Evolutionary conservation across 1,139 yeast genomes (phyloP), one percentile per base, ranked within the genome.

Genomic region (Debaryomycetaceae sp.): DNA sequence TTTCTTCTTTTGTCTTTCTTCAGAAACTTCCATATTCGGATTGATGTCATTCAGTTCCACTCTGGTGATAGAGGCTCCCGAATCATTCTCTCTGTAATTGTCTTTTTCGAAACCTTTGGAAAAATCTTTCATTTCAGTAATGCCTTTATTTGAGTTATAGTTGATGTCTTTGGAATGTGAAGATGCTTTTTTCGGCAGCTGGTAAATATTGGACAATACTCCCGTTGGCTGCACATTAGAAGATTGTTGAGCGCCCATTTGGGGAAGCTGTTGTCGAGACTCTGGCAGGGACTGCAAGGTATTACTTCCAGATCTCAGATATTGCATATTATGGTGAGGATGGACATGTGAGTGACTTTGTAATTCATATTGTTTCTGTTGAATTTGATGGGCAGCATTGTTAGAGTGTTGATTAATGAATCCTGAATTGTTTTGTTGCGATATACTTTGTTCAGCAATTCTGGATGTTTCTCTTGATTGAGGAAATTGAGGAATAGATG

Each of bases 1-100:
- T 46, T 64, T 67, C 49, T 67, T 65, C 52, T 68, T 70, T 22
- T 22, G 26, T 22, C 11, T 22, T n/a, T n/a, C n/a, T n/a, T n/a
- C n/a, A 11, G 26, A 11, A 22, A 22, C 26, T 22, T 8, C 11
- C 7, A 8, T 22, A 3, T 22, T 22, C 7, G 26, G 11, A 3
- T 11, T 11, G 11, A 11, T 11, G 7, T 11, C 26, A 8, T 8
- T 22, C 11, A 8, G 11, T 11, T 22, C 26, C 26, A 8, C 26
- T 22, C 26, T 22, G 2, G 26, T 8, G 7, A 22, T 8, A 8
- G 26, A 22, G 11, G 26, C 7, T 3, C 26, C 4, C 4, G 26
- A 22, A 22, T 22, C 26, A 22, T 11, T 22, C 11, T 22, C 11
- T 11, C 26, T 22, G 11, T 22, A 22, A 11, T 11, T 22, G 26